Conservation (phyloP, 805 yeast genomes). For the Millerozyma miso region DNA sequence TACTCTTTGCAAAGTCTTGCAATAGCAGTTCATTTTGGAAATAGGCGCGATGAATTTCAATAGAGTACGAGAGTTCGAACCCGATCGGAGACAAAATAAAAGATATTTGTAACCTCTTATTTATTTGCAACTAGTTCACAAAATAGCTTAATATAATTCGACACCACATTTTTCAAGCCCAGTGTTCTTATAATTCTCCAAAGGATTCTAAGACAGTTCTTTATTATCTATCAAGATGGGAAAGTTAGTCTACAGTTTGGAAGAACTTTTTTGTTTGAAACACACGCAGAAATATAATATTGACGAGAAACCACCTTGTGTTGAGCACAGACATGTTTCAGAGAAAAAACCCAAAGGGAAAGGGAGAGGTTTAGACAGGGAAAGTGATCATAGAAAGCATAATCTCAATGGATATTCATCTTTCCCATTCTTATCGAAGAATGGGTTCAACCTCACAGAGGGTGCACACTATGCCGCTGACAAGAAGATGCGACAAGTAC, state of each 20-base stretch:
- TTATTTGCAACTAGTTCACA: neutral
- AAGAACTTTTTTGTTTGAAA: conserved; percentile 2
- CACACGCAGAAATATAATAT: neutral
- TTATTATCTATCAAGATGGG: conserved; percentile 1
- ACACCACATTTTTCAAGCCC: too few relatives aligned
- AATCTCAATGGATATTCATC: neutral
- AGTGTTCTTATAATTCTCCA: too few relatives aligned
- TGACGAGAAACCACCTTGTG: neutral
- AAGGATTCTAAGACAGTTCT: too few relatives aligned
- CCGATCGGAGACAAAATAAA: neutral
- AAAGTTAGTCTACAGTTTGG: neutral
- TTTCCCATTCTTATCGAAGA: neutral
- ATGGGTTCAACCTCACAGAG: neutral
- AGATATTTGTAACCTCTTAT: neutral
- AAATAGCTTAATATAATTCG: too few relatives aligned
- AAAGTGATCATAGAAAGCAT: neutral
- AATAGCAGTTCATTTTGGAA: too few relatives aligned
- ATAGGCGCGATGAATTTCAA: too few relatives aligned
- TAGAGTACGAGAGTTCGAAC: neutral
- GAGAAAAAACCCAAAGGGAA: neutral
- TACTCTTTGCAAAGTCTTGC: too few relatives aligned
- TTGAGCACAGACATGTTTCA: neutral
- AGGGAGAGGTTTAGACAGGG: neutral
- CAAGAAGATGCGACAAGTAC: neutral
- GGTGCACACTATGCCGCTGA: neutral